A percentile compares a stretch with the other conserved stretches of the same genome.
Evolutionary conservation across 805 yeast species (phyloP).

Genomic region (Ogataea polymorpha): DNA sequence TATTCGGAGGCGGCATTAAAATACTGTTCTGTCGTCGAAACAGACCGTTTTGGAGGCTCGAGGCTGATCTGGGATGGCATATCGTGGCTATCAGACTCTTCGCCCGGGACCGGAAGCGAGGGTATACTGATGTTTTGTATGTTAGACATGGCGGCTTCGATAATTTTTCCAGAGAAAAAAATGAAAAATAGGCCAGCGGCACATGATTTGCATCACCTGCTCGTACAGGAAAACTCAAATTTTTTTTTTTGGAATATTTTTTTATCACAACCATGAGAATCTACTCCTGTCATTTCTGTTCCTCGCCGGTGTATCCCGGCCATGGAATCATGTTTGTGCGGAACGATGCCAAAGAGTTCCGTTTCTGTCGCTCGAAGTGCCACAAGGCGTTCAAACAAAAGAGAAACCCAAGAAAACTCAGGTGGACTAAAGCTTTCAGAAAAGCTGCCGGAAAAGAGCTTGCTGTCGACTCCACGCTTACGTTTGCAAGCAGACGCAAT

Average conservation of each 20-base stretch:
- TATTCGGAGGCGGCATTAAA: constrained; percentile 58
- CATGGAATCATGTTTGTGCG: constrained; percentile 98
- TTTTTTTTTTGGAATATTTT: not conserved
- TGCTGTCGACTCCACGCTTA: constrained; percentile 94
- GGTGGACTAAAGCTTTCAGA: constrained; percentile 98
- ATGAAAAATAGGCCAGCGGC: not conserved
- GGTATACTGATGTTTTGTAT: constrained; percentile 50
- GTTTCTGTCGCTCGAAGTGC: constrained; percentile 97
- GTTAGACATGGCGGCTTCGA: constrained; percentile 18
- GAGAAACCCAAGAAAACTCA: constrained; percentile 96
- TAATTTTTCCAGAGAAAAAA: constrained; percentile 5
- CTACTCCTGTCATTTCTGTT: constrained; percentile 92
- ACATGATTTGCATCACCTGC: constrained; percentile 1
- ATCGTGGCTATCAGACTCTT: constrained; percentile 23
- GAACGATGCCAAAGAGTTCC: constrained; percentile 95
- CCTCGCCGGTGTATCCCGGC: constrained; percentile 91
- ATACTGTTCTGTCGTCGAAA: constrained; percentile 43
- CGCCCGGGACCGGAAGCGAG: constrained; percentile 56
- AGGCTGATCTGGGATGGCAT: constrained; percentile 9
- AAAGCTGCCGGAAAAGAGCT: constrained; percentile 98
- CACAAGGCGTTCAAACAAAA: constrained; percentile 97
- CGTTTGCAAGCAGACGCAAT: constrained; percentile 96
- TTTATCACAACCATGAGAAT: constrained; percentile 59
- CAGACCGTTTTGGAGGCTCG: not conserved
- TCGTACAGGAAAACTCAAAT: not conserved